Evolutionary conservation across 176 grass and related monocot genomes (phyloP), one percentile per base, ranked within the genome.

Genomic region (Aegilops bicornis): DNA sequence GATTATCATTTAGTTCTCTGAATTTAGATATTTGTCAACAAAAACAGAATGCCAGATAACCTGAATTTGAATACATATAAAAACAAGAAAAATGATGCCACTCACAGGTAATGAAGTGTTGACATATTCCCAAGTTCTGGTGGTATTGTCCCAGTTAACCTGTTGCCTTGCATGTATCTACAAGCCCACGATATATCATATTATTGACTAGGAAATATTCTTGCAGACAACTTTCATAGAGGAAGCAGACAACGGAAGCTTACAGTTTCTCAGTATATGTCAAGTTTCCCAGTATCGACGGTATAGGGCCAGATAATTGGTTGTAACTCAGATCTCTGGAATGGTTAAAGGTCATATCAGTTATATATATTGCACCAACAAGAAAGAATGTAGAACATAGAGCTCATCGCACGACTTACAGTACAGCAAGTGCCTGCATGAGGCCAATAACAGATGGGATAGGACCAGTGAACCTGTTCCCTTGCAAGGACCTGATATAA

Each of bases 261-360:
- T 97, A 99, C 97, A 99, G 68, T 69, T 99, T 99, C 83, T 99
- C 97, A 6, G 97, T 97, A 89, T 97, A 99, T 54, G 97, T 93
- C 88, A 99, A 87, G 74, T 99, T 99, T 78, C 97, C 97, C 60
- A 99, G 79, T 85, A 99, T 97, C 0, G 91, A 90, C 64, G 97
- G 97, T 78, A 99, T 89, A 27, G 94, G 66, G 40, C 97, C 97
- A 62, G 89, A 94, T 33, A 99, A 65, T 79, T 91, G 90, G 56
- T 99, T 99, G 85, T 90, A 94, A 80, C 97, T 99, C 85, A 99
- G 82, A 82, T 99, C 97, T 59, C 97, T 99, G 89, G 8, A 79
- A 25, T 8, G 19, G n/a, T 24, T 68, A 81, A 58, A 47, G 36
- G 3, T 4, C 2, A 7, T 56, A 20, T 22, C 23, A 86, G 37